These are phyloP conservation scores for Mycena vitilis DNA, from an alignment of 768 basidiomycete genomes.

Conservation along the genomic window DNA sequence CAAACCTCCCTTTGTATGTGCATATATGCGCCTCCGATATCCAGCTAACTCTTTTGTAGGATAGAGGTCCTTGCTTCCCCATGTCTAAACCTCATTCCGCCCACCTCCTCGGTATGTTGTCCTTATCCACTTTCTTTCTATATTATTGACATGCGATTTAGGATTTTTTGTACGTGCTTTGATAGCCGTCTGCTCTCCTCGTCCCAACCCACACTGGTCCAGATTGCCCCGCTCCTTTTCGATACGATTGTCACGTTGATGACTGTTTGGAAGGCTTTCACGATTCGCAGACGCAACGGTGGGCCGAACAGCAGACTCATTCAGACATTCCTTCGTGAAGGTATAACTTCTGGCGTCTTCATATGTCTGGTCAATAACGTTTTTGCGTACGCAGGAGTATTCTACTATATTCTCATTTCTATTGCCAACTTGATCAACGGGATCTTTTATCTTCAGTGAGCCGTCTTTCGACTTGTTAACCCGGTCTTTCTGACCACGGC, in stretches of 20 bases:
- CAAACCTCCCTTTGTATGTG: constrained; percentile 66
- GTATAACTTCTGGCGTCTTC: constrained; percentile 44
- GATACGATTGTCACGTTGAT: constrained; percentile 85
- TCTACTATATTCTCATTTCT: constrained; percentile 89
- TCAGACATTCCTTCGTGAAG: constrained; percentile 87
- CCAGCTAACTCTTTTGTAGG: constrained; percentile 42
- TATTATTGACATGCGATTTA: constrained; percentile 35
- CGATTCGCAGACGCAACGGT: constrained; percentile 79
- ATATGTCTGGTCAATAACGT: constrained; percentile 1
- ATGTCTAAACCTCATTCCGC: constrained; percentile 87
- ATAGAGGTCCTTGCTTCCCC: constrained; percentile 79
- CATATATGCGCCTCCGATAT: constrained; percentile 38
- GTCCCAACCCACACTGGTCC: constrained; percentile 24
- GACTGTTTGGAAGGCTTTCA: constrained; percentile 84
- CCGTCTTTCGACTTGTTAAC: neutral
- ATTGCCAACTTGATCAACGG: constrained; percentile 89
- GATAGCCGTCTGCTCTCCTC: constrained; percentile 1
- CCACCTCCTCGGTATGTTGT: constrained; percentile 74
- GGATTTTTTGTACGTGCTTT: constrained; percentile 67
- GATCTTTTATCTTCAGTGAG: constrained; percentile 88
- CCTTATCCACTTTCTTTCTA: neutral
- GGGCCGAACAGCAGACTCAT: constrained; percentile 83
- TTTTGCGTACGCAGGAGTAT: constrained; percentile 65
- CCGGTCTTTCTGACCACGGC: neutral
- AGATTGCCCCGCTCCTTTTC: constrained; percentile 86